These are phyloP conservation scores for Chaetomium olivaceum DNA, from an alignment of 2,329 filamentous ascomycete genomes.

Conservation along the genomic window DNA sequence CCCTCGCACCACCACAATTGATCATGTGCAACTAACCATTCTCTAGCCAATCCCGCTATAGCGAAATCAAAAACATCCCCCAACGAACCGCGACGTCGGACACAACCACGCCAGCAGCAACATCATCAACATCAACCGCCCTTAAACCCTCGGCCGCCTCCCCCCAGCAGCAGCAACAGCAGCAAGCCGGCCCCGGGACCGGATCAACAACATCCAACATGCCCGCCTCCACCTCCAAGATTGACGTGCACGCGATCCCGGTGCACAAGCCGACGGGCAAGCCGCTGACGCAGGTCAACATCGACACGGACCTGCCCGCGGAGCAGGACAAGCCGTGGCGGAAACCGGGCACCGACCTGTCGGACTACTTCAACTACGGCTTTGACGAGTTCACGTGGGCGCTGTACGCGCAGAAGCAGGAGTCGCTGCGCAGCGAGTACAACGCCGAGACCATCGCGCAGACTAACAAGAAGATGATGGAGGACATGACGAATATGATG, in stretches of 20 bases:
- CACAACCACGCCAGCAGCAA: constrained; percentile 39
- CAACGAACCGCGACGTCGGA: constrained; percentile 59
- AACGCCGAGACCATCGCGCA: constrained; percentile 63
- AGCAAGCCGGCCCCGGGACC: constrained; percentile 31
- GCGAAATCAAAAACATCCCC: constrained; percentile 65
- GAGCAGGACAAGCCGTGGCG: constrained; percentile 94
- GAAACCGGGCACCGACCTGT: constrained; percentile 88
- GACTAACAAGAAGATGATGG: constrained; percentile 77
- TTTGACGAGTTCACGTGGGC: constrained; percentile 99
- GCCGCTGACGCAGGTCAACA: constrained; percentile 73
- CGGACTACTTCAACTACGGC: constrained; percentile 98
- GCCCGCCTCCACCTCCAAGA: constrained; percentile 73
- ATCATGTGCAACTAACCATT: constrained; percentile 11
- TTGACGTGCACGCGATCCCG: constrained; percentile 83
- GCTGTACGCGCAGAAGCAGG: constrained; percentile 87
- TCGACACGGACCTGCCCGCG: constrained; percentile 67
- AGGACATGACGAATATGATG: constrained; percentile 68
- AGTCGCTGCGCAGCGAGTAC: constrained; percentile 74
- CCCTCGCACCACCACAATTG: neutral
- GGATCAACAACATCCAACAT: no score
- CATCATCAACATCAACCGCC: constrained; percentile 34
- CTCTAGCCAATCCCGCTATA: constrained; percentile 60
- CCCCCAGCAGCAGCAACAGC: constrained; percentile 46
- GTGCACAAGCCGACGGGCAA: constrained; percentile 78
- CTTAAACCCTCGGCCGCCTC: constrained; percentile 47